Conservation (phyloP, 345 rosid species). For the Populus pruinosa region DNA sequence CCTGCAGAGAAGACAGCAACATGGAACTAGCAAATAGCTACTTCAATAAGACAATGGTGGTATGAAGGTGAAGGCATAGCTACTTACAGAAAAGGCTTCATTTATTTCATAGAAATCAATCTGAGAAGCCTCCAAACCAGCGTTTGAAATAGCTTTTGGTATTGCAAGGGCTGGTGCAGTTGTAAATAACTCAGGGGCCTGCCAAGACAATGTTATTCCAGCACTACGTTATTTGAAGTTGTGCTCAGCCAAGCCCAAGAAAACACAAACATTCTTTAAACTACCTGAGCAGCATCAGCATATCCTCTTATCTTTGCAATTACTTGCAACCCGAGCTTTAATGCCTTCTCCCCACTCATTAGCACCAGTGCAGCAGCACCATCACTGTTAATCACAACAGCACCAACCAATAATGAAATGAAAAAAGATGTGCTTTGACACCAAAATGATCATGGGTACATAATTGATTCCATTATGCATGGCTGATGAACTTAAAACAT, state of each 20-base stretch:
- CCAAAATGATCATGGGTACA: neutral
- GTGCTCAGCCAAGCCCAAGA: neutral
- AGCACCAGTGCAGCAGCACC: constrained; percentile 29
- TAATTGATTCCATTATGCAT: neutral
- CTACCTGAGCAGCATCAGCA: constrained; percentile 33
- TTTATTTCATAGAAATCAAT: constrained; percentile 32
- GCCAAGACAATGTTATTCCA: neutral
- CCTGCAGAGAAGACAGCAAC: constrained; percentile 13
- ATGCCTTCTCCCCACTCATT: constrained; percentile 24
- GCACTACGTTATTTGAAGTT: neutral
- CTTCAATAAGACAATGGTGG: neutral
- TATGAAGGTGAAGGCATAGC: neutral
- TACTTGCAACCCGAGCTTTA: constrained; percentile 22
- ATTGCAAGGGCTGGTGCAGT: constrained; percentile 34
- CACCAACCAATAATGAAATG: neutral
- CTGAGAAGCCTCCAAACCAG: constrained; percentile 25
- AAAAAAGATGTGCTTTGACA: no score
- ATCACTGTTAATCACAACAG: constrained; percentile 12
- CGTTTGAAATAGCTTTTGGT: constrained; percentile 31
- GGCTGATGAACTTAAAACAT: neutral
- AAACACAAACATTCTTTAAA: neutral
- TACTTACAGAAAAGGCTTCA: constrained; percentile 32
- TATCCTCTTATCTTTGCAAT: constrained; percentile 32
- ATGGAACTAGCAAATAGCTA: neutral
- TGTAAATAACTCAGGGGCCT: constrained; percentile 26